Base-by-base conservation (phyloP, 805 yeast species). In the Wickerhamomyces alni region DNA sequence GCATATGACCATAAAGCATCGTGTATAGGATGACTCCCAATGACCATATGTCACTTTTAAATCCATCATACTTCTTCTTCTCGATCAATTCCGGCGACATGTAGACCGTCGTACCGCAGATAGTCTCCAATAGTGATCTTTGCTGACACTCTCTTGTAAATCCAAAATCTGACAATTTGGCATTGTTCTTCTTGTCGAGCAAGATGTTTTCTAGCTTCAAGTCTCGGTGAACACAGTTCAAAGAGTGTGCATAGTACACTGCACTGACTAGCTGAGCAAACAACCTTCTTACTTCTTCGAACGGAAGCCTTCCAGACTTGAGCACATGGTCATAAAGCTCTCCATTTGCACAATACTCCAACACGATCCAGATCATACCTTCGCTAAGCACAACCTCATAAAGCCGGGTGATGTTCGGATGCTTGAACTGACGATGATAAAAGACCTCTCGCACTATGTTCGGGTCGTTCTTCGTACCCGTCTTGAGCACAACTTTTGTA, bases 21-120 rank as follows among this genome's bases (percentile, higher is more conserved):
- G 97, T 88, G 57, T 82, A 93, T 8, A 91, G 62, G 13, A 93
- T 87, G 10, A 93, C 76, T 1, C 99, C 99, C 45, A 91, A 62
- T 0, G 96, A 77, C 99, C 99, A 91, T 7, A 85, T 78, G 57
- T 91, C 99, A 2, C 80, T 78, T 50, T 82, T 80, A 47, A 77
- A 72, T 0, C 97, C 98, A 31, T 79, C 78, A 58, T 88, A 88
- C 34, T 80, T 78, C 44, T 75, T 72, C 44, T 79, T 72, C 40
- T 69, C 66, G 15, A 89, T 66, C 45, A 93, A 67, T 57, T 91
- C 99, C 0, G 99, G 99, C 0, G 99, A 96, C 96, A 91, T 89
- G 58, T 91, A 91, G 3, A 87, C 94, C 1, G 88, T 79, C 0
- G 98, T 91, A 3, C 99, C 99, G 62, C 99, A 91, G 2, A 88